Conservation (phyloP, 2,329 filamentous ascomycete genomes). For the Ophiocordyceps sinensis region DNA sequence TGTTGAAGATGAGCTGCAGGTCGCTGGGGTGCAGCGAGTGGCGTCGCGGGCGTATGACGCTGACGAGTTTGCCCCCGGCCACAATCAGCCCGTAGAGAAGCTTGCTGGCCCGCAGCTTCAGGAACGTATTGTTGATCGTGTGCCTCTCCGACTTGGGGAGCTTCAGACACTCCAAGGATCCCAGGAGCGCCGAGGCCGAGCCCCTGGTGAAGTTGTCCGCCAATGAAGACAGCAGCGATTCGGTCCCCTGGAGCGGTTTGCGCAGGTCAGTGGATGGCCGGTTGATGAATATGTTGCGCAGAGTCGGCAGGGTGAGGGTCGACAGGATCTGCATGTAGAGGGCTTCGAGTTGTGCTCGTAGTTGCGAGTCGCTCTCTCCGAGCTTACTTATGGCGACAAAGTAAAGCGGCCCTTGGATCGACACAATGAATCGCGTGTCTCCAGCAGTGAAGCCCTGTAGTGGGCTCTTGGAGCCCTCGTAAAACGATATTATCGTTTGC, state of each 20-base stretch:
- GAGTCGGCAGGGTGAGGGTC: slow-evolving; percentile 75
- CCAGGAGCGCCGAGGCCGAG: slow-evolving; percentile 76
- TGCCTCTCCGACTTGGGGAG: slow-evolving; percentile 78
- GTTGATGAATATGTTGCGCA: slow-evolving; percentile 76
- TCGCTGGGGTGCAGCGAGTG: slow-evolving; percentile 94
- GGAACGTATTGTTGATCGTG: slow-evolving; percentile 71
- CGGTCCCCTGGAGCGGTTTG: slow-evolving; percentile 80
- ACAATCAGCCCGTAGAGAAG: slow-evolving; percentile 89
- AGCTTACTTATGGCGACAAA: slow-evolving; percentile 87
- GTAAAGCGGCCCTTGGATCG: slow-evolving; percentile 75
- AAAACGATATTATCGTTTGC: slow-evolving; percentile 96
- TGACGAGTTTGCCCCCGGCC: slow-evolving; percentile 82
- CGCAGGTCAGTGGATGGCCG: slow-evolving; percentile 89
- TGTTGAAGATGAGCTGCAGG: slow-evolving; percentile 94
- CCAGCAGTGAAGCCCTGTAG: slow-evolving; percentile 80
- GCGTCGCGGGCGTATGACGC: slow-evolving; percentile 83
- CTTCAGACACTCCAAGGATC: slow-evolving; percentile 84
- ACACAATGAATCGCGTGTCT: slow-evolving; percentile 69
- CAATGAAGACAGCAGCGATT: slow-evolving; percentile 76
- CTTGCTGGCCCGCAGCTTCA: slow-evolving; percentile 63
- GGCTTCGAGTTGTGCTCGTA: slow-evolving; percentile 78
- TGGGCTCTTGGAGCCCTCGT: slow-evolving; percentile 64
- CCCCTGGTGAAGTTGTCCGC: slow-evolving; percentile 91
- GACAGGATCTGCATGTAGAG: slow-evolving; percentile 98
- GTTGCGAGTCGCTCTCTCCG: slow-evolving; percentile 80